Evolutionary conservation across 306 rosid species (phyloP).

Genomic region (Astragalus membranaceus): DNA sequence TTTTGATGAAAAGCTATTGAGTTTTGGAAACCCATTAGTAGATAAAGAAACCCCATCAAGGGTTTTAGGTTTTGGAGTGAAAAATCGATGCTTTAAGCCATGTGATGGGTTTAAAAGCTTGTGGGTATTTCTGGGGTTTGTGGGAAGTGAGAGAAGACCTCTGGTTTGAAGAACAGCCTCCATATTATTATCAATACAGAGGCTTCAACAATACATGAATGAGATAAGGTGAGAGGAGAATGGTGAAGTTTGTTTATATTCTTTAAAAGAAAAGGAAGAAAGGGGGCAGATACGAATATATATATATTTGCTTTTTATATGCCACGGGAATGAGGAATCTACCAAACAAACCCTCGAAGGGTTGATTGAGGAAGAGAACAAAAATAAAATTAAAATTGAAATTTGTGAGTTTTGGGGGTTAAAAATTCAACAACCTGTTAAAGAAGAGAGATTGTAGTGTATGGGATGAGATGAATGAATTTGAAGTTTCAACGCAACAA

Average conservation of each 20-base stretch:
- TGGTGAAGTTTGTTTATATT: neutral
- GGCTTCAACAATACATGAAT: constrained; percentile 37
- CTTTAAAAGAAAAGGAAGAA: neutral
- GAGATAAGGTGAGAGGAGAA: constrained; percentile 23
- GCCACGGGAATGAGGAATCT: constrained; percentile 17
- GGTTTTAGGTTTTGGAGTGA: constrained; percentile 48
- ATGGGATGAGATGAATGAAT: neutral
- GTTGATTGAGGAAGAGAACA: neutral
- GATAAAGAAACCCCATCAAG: constrained; percentile 47
- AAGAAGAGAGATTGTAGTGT: neutral
- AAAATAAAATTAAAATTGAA: neutral
- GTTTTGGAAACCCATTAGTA: constrained; percentile 42
- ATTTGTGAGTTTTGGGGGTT: neutral
- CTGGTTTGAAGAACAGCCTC: constrained; percentile 72
- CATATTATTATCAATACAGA: constrained; percentile 36
- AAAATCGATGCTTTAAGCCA: constrained; percentile 55
- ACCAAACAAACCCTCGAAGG: neutral
- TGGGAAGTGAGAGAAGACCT: constrained; percentile 79
- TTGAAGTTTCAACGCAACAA: neutral
- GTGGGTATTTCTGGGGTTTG: constrained; percentile 44
- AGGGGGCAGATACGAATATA: constrained; percentile 30
- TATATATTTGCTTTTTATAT: constrained; percentile 30
- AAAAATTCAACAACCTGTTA: neutral
- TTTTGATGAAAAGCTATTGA: constrained; percentile 32
- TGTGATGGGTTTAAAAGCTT: constrained; percentile 42